phyloP scores from a whole-genome alignment of 208 protist species.

The Trypanosoma congolense region DNA sequence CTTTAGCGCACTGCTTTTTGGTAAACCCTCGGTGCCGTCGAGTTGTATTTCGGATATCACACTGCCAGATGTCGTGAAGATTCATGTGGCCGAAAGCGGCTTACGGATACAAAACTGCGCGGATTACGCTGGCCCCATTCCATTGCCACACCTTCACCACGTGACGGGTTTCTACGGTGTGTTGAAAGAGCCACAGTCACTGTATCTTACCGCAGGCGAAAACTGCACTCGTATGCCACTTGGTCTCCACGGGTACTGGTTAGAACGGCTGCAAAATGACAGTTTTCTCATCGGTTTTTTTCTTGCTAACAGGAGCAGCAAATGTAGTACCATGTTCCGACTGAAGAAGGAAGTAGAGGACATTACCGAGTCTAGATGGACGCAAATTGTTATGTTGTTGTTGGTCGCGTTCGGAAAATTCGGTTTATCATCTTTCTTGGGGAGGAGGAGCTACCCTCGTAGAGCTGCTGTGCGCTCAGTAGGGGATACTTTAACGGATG shows the following conservation, averaged over 20 bases:
- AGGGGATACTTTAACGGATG: slow-evolving; percentile 21
- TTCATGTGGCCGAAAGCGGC: not conserved
- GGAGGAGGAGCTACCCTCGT: slow-evolving; percentile 21
- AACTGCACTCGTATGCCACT: slow-evolving; percentile 24
- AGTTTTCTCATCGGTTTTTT: slow-evolving; percentile 18
- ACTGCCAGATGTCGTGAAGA: not conserved
- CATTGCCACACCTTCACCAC: not conserved
- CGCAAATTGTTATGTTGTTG: slow-evolving; percentile 27
- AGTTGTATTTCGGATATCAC: no score
- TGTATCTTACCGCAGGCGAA: slow-evolving; percentile 17
- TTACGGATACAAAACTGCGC: slow-evolving; percentile 8
- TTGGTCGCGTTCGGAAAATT: slow-evolving; percentile 31
- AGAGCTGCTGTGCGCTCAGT: slow-evolving; percentile 6
- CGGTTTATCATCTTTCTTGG: slow-evolving; percentile 34
- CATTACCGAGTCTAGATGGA: slow-evolving; percentile 1
- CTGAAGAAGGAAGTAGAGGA: slow-evolving; percentile 12
- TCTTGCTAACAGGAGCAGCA: slow-evolving; percentile 7
- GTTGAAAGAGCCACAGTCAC: slow-evolving; percentile 7
- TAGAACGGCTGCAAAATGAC: slow-evolving; percentile 13
- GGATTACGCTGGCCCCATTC: not conserved
- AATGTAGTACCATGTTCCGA: slow-evolving; percentile 34
- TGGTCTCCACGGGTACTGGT: slow-evolving; percentile 16
- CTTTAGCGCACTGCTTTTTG: no score
- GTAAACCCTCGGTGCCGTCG: no score
- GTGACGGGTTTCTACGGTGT: not conserved